Evolutionary conservation across 2,329 filamentous ascomycete species (phyloP).

Genomic region (Cladophialophora psammophila): DNA sequence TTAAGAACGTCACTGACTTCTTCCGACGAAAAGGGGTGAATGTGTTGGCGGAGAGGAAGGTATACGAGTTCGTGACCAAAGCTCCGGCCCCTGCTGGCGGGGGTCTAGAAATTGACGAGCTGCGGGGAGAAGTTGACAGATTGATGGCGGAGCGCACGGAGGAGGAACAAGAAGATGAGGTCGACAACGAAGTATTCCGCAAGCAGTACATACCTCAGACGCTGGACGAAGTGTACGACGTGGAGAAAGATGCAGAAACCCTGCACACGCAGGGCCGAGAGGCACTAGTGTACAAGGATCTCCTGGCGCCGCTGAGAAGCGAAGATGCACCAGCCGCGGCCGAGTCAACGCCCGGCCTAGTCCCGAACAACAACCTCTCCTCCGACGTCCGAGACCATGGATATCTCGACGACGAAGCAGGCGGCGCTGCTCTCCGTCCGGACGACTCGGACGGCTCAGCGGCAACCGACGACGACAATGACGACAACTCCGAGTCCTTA

Average conservation of each 20-base stretch:
- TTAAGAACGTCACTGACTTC: conserved; percentile 95
- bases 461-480: conserved; percentile 23
- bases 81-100: conserved; percentile 57
- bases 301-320: conserved; percentile 66
- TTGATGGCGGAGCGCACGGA: conserved; percentile 67
- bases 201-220: conserved; percentile 97
- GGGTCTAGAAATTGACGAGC: conserved; percentile 65
- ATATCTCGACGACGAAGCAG: conserved; percentile 1
- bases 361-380: not conserved
- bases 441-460: not conserved
- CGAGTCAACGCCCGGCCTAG: not conserved
- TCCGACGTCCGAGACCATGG: not conserved
- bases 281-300: conserved; percentile 82
- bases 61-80: conserved; percentile 83
- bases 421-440: not conserved
- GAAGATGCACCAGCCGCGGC: conserved; percentile 14
- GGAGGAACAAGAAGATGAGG: conserved; percentile 66
- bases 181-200: conserved; percentile 91
- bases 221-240: conserved; percentile 93
- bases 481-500: conserved; percentile 38
- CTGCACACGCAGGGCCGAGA: conserved; percentile 75
- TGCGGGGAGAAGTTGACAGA: conserved; percentile 69
- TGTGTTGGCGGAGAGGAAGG: conserved; percentile 75
- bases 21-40: conserved; percentile 87
- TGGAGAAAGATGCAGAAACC: conserved; percentile 86